Evolutionary conservation across 2,329 filamentous ascomycete genomes (phyloP).

Genomic region (Colletotrichum orchidophilum): DNA sequence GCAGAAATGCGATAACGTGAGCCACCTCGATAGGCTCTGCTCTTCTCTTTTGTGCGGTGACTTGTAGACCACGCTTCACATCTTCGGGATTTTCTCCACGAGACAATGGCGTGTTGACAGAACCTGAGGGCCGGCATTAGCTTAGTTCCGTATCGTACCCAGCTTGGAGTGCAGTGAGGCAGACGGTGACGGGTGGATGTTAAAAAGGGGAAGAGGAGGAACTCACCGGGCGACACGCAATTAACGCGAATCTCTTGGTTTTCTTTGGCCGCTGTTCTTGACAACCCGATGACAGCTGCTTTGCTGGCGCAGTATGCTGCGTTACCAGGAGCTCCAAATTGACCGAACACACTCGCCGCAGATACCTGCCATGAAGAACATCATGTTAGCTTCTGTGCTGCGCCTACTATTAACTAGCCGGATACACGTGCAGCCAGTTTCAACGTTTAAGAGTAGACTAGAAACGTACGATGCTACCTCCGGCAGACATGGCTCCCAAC

Average conservation of each 20-base stretch:
- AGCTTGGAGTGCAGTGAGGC: neutral
- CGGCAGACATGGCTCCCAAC: conserved; percentile 16
- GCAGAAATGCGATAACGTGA: conserved; percentile 39
- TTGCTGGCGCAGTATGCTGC: conserved; percentile 49
- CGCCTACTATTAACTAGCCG: neutral
- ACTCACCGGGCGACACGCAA: neutral
- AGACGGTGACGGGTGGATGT: conserved; percentile 34
- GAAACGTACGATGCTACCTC: neutral
- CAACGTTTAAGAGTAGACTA: fast-evolving
- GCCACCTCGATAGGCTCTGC: conserved; percentile 41
- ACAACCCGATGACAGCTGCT: conserved; percentile 46
- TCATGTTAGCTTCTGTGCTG: neutral
- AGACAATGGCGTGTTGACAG: neutral
- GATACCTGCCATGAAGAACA: neutral
- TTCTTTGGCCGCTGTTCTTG: conserved; percentile 47
- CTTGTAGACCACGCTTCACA: conserved; percentile 30
- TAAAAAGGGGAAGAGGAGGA: neutral
- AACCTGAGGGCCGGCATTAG: neutral
- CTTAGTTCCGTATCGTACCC: neutral
- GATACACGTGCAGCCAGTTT: neutral
- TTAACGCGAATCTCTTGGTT: neutral
- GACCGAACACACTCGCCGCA: neutral
- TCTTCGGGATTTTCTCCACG: conserved; percentile 2
- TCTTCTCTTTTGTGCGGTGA: conserved; percentile 36
- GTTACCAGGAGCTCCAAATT: conserved; percentile 25